phyloP scores from a whole-genome alignment of 495 filamentous ascomycete species.

The Pyronema domesticum region DNA sequence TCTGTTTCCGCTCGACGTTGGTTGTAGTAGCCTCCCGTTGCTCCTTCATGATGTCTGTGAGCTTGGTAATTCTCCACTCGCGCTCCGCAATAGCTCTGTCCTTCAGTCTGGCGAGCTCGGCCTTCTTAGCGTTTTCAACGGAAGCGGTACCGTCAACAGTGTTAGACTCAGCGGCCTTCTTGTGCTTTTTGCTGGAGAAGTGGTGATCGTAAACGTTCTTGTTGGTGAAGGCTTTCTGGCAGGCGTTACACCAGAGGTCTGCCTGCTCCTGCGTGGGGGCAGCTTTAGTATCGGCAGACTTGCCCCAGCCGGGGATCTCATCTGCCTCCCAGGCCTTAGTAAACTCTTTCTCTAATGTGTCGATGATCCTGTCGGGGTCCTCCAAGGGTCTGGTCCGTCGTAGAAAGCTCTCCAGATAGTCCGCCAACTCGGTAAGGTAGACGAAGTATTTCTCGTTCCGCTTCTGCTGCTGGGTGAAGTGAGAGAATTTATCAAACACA shows the following conservation, averaged over 20 bases:
- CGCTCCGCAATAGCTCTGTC: slow-evolving; percentile 81
- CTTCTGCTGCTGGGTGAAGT: slow-evolving; percentile 62
- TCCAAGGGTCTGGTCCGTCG: slow-evolving; percentile 63
- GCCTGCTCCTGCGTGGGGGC: slow-evolving; percentile 25
- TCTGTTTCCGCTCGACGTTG: slow-evolving; percentile 85
- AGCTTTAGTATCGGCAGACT: slow-evolving; percentile 27
- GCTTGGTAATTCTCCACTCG: slow-evolving; percentile 62
- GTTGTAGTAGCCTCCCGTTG: slow-evolving; percentile 70
- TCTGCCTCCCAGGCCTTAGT: slow-evolving; percentile 64
- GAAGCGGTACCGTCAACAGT: slow-evolving; percentile 27
- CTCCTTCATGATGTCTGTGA: slow-evolving; percentile 56
- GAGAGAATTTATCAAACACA: slow-evolving; percentile 65
- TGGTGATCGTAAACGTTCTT: slow-evolving; percentile 86
- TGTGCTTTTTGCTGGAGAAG: slow-evolving; percentile 78
- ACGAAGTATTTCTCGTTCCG: slow-evolving; percentile 77
- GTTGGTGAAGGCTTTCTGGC: slow-evolving; percentile 87
- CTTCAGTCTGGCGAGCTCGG: slow-evolving; percentile 41
- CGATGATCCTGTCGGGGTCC: slow-evolving; percentile 61
- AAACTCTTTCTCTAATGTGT: slow-evolving; percentile 61
- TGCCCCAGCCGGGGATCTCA: slow-evolving; percentile 62
- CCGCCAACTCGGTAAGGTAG: slow-evolving; percentile 62
- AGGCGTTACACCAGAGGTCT: slow-evolving; percentile 57
- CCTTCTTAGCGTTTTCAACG: slow-evolving; percentile 1
- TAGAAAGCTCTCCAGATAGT: slow-evolving; percentile 75
- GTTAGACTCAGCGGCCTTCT: slow-evolving; percentile 53